Conservation (phyloP, 2,329 filamentous ascomycete species). For the Alternaria sp. region DNA sequence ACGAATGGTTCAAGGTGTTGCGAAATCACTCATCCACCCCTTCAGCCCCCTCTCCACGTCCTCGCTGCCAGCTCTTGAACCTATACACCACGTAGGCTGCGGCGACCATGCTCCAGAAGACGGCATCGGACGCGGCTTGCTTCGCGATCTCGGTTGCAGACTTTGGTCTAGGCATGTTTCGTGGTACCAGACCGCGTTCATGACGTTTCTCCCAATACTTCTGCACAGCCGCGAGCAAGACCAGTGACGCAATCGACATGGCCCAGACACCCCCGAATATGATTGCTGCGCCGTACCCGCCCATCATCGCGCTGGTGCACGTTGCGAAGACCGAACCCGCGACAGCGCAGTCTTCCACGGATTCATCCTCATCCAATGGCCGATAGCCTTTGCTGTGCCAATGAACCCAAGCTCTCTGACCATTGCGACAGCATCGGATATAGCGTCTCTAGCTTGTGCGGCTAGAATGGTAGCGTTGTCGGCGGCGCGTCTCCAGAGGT, state of each 20-base stretch:
- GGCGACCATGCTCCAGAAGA: background rate
- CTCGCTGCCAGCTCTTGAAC: background rate
- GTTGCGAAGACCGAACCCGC: constrained; percentile 29
- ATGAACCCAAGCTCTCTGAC: background rate
- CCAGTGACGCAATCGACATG: background rate
- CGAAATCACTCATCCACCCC: too few species aligned
- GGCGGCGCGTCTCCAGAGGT: background rate
- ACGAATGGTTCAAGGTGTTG: too few species aligned
- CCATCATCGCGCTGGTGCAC: constrained; percentile 35
- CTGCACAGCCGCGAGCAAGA: background rate
- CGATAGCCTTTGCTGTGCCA: background rate
- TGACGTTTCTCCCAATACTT: background rate
- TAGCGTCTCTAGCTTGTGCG: background rate
- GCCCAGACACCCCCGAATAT: constrained; percentile 7
- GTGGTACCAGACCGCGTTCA: background rate
- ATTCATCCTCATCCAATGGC: constrained; percentile 5
- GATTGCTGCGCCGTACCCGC: constrained; percentile 22
- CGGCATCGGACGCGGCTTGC: background rate
- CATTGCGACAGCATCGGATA: background rate
- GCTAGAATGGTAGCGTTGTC: background rate
- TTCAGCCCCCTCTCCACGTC: background rate
- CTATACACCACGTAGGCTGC: background rate
- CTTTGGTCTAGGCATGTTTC: too few species aligned
- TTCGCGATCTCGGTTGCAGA: too few species aligned
- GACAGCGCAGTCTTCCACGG: constrained; percentile 16